Evolutionary conservation across 2,329 filamentous ascomycete species (phyloP), one percentile per base, ranked within the genome.

Genomic region (Colletotrichum plurivorum): DNA sequence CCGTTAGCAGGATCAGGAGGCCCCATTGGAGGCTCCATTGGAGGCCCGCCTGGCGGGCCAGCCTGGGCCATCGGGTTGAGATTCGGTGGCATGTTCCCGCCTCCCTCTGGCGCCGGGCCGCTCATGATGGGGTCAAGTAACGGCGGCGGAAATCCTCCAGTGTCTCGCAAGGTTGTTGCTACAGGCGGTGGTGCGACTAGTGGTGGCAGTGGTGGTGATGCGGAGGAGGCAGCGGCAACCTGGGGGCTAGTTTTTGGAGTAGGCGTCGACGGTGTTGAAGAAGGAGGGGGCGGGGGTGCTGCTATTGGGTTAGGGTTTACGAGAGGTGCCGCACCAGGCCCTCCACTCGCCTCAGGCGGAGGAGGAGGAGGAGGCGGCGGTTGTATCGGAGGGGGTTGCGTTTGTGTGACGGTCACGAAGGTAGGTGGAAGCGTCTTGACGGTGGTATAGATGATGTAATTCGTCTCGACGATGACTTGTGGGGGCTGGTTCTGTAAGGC

Each of bases 1-100:
- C 63, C 70, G 18, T 48, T 49, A 9, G 52, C 59, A 10, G 70
- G 70, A 22, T 71, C 70, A 13, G 43, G 66, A 12, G 45, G 43
- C n/a, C 62, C 55, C 49, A 66, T 66, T 3, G 43, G 66, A 12
- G 45, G 43, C n/a, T 55, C 55, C 49, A 66, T 66, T 3, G 55
- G 55, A 48, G 55, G 66, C 9, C 48, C 54, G 20, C 54, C 31
- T 13, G 54, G 31, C 5, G 66, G 49, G 1, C 43, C 62, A 22
- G 22, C 15, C 20, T 60, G 66, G 16, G 62, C 66, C 18, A 59
- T 54, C 31, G 62, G 62, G 4, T 60, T 46, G 2, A 43, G 31
- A 9, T 4, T 52, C 8, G 20, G 22, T 5, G 18, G 18, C 15
- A 61, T 41, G 18, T 16, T n/a, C 9, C 49, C 62, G 15, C 62